Evolutionary conservation across 1,139 yeast genomes (phyloP), one percentile per base, ranked within the genome.

Genomic region (Nadsonia commutata): DNA sequence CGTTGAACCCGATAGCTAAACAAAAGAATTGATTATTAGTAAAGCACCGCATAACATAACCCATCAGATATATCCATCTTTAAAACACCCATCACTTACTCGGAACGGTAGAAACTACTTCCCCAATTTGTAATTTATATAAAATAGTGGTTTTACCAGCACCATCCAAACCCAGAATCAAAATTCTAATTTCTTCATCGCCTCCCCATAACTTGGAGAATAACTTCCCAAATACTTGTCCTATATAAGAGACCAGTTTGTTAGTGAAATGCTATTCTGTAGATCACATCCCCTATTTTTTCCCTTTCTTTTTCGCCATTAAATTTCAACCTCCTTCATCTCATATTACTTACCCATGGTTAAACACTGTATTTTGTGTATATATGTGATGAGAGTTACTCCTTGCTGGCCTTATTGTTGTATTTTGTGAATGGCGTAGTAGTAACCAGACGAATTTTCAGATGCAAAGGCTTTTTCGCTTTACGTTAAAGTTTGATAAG

Each of bases 141-240:
- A 90, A 70, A 48, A 90, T 88, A 7, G 98, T 90, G 39, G 98
- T 90, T 60, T 90, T 90, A 43, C 98, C 98, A 2, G 98, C 97
- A 66, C 98, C 97, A 63, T 90, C 98, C 49, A 90, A 68, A 3
- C 98, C 98, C 45, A 90, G 69, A 53, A 90, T 90, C 51, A 90
- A 72, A 47, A 90, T 86, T 53, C 98, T 74, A 56, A 88, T 80
- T 64, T 90, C 97, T 62, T 85, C 84, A 56, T 80, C 80, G 44
- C 79, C 74, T 31, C 94, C 94, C 94, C 96, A 90, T 44, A 90
- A 70, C 56, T 77, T 76, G 46, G 86, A 79, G 60, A 88, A 85
- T 56, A 90, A 76, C 50, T 81, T 78, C 60, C 95, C 85, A 65
- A 90, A 52, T 37, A 51, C 46, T 48, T 51, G 51, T 38, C 58